A percentile compares a stretch with the other conserved stretches of the same genome.
Conservation (phyloP, 192 early-diverging fungal species). For the Entomortierella chlamydospora region DNA sequence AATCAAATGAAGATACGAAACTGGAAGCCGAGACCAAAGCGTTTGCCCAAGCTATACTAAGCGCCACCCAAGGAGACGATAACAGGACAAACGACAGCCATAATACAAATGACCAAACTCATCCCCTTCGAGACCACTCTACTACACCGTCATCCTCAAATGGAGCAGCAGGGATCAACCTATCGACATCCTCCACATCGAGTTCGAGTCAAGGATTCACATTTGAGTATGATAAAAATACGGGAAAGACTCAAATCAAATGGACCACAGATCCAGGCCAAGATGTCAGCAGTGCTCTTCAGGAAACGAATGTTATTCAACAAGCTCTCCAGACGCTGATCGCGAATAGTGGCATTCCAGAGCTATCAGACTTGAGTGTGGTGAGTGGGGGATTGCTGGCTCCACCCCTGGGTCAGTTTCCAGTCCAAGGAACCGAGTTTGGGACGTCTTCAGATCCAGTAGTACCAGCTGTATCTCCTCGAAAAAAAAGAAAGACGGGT, state of each 20-base stretch:
- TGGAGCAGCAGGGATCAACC: neutral
- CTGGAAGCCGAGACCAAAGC: slow-evolving; percentile 26
- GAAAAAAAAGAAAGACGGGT: slow-evolving; percentile 34
- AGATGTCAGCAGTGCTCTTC: neutral
- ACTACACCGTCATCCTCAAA: neutral
- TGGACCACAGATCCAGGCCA: slow-evolving; percentile 33
- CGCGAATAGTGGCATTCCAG: slow-evolving; percentile 21
- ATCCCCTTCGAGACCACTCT: too few species aligned
- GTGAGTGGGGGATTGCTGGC: slow-evolving; percentile 9
- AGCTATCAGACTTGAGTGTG: slow-evolving; percentile 14
- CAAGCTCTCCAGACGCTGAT: slow-evolving; percentile 36
- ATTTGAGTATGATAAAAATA: slow-evolving; percentile 45
- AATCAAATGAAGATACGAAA: slow-evolving; percentile 5
- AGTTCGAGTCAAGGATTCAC: slow-evolving; percentile 22
- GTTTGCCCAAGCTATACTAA: slow-evolving; percentile 38
- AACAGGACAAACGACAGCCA: neutral
- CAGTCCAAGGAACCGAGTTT: slow-evolving; percentile 48
- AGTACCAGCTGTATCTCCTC: neutral
- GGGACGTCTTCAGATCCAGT: slow-evolving; percentile 24
- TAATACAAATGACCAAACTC: too few species aligned
- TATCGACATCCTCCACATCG: neutral
- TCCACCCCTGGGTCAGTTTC: slow-evolving; percentile 39
- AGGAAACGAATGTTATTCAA: slow-evolving; percentile 23
- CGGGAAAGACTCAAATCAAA: slow-evolving; percentile 52
- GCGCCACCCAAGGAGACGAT: slow-evolving; percentile 20